Percentiles rank a stretch among this genome's conserved stretches.
phyloP scores from a whole-genome alignment of 306 rosid genomes.

The Begonia peltatifolia region DNA sequence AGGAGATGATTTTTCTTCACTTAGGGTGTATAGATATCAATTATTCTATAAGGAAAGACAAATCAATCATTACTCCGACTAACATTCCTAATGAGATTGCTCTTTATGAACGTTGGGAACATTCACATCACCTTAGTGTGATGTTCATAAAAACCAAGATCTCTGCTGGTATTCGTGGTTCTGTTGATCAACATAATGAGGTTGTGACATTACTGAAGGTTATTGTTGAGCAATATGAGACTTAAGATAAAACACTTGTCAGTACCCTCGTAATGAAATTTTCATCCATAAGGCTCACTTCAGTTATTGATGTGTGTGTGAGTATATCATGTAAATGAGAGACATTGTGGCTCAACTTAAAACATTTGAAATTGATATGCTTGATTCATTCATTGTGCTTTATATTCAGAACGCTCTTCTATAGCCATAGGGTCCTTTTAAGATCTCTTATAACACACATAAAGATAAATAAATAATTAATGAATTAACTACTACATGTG shows the following conservation, averaged over 20 bases:
- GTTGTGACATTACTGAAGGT: slow-evolving; percentile 1
- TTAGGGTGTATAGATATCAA: slow-evolving; percentile 1
- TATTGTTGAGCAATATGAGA: not conserved
- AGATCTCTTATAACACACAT: slow-evolving; percentile 5
- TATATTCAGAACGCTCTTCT: not conserved
- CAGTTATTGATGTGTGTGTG: not conserved
- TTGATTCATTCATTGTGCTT: slow-evolving; percentile 1
- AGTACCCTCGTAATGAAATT: not conserved
- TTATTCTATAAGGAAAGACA: slow-evolving; percentile 2
- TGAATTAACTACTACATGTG: slow-evolving; percentile 3
- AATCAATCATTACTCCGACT: not conserved
- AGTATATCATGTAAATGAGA: slow-evolving; percentile 4
- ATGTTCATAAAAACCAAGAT: slow-evolving; percentile 10
- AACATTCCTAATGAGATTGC: not conserved
- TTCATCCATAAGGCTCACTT: not conserved
- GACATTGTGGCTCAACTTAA: not conserved
- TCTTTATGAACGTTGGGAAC: slow-evolving; percentile 6
- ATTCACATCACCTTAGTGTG: not conserved
- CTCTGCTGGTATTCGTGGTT: not conserved
- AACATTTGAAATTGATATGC: slow-evolving; percentile 2
- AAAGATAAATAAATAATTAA: slow-evolving; percentile 4
- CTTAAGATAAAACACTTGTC: slow-evolving; percentile 3
- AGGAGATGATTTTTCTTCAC: slow-evolving; percentile 3
- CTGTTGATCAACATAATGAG: not conserved
- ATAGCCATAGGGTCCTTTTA: not conserved